Evolutionary conservation across 2,329 filamentous ascomycete species (phyloP).

Genomic region (Epichloe sylvatica): DNA sequence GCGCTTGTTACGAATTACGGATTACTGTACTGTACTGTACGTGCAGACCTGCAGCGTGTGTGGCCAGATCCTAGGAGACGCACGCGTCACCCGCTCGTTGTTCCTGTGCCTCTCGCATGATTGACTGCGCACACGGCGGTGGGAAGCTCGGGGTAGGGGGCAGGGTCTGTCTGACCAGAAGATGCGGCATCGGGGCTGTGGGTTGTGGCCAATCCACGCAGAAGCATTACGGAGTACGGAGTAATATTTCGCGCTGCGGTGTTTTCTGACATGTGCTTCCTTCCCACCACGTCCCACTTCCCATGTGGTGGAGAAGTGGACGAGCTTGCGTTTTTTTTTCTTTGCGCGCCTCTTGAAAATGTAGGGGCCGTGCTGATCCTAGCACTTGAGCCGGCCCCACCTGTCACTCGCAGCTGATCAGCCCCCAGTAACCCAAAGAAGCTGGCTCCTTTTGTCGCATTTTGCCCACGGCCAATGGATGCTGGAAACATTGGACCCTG

Average conservation of each 20-base stretch:
- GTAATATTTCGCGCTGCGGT: slow-evolving; percentile 6
- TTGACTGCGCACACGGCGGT: not conserved
- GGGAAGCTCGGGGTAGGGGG: not conserved
- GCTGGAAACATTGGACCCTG: not conserved
- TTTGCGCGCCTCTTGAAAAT: too few species aligned
- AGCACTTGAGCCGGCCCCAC: slow-evolving; percentile 6
- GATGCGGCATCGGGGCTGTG: slow-evolving; percentile 4
- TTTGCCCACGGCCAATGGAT: slow-evolving; percentile 2
- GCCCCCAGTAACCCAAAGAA: slow-evolving; percentile 5
- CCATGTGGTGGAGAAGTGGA: not conserved
- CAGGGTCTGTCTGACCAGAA: too few species aligned
- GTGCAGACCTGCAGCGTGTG: slow-evolving; percentile 7
- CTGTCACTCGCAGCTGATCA: slow-evolving; percentile 8
- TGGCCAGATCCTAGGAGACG: slow-evolving; percentile 5
- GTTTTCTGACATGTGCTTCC: slow-evolving; percentile 14
- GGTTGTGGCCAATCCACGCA: not conserved
- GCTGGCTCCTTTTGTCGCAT: not conserved
- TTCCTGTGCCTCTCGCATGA: too few species aligned
- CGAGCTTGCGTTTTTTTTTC: not conserved
- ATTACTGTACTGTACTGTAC: not conserved
- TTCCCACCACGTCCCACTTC: not conserved
- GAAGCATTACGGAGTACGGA: not conserved
- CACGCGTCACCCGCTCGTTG: too few species aligned
- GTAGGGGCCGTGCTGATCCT: not conserved
- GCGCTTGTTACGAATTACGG: too few species aligned